phyloP scores from a whole-genome alignment of 176 grass and related monocot genomes.

The Rhipidocladum racemiflorum region DNA sequence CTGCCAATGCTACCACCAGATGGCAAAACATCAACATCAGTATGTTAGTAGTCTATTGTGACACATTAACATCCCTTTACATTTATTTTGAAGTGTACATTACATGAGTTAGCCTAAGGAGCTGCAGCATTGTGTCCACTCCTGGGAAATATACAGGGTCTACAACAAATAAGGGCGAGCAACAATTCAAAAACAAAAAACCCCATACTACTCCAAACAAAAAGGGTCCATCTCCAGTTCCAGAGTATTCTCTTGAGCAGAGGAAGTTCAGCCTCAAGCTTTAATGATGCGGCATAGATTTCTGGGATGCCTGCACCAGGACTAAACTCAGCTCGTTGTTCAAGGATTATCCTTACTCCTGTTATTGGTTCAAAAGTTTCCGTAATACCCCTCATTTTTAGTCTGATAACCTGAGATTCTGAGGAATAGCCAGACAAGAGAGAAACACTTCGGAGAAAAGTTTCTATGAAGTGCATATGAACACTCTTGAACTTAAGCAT shows the following conservation, averaged over 20 bases:
- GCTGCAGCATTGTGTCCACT: conserved; percentile 23
- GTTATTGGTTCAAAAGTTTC: conserved; percentile 54
- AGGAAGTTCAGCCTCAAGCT: conserved; percentile 74
- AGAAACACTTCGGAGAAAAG: conserved; percentile 66
- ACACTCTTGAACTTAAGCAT: conserved; percentile 95
- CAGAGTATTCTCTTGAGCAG: conserved; percentile 76
- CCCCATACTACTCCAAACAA: conserved; percentile 82
- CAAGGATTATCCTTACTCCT: conserved; percentile 63
- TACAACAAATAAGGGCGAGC: conserved; percentile 62
- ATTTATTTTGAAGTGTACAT: conserved; percentile 36
- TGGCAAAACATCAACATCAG: background rate
- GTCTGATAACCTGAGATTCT: conserved; percentile 68
- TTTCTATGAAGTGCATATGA: conserved; percentile 76
- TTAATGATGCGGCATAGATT: conserved; percentile 69
- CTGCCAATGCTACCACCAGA: background rate
- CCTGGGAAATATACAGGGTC: conserved; percentile 67
- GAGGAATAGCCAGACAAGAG: conserved; percentile 77
- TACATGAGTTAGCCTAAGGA: conserved; percentile 31
- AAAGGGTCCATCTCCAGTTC: conserved; percentile 87
- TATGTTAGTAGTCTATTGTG: background rate
- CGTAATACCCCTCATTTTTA: conserved; percentile 66
- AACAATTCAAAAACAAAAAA: conserved; percentile 67
- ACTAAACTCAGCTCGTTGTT: conserved; percentile 78
- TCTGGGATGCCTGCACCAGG: conserved; percentile 71
- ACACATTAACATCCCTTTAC: background rate